Conservation (phyloP, 495 filamentous ascomycete genomes). For the Cercophora sp. region DNA sequence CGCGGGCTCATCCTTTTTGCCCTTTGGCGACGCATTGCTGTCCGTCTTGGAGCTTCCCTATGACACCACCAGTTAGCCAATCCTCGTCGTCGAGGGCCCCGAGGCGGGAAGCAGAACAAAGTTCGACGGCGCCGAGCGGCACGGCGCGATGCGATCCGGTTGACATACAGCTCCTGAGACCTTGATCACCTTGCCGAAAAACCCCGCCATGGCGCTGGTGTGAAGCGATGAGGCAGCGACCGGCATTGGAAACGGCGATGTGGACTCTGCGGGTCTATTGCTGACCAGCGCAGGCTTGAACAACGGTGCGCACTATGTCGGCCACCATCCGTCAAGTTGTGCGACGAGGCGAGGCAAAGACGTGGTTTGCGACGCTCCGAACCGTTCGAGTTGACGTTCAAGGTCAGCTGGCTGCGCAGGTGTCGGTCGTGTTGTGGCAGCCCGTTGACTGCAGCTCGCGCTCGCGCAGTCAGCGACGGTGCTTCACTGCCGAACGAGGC, state of each 20-base stretch:
- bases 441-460: too few species aligned
- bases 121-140: not conserved
- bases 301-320: constrained; percentile 2
- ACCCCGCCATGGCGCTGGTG: constrained; percentile 34
- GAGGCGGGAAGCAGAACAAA: not conserved
- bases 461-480: too few species aligned
- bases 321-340: too few species aligned
- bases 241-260: too few species aligned
- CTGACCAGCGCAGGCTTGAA: constrained; percentile 11
- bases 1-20: constrained; percentile 69
- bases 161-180: constrained; percentile 31
- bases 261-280: too few species aligned
- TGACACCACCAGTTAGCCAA: not conserved
- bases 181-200: constrained; percentile 41
- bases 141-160: not conserved
- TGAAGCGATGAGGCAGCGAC: too few species aligned
- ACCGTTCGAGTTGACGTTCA: too few species aligned
- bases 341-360: too few species aligned
- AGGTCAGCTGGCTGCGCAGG: not conserved
- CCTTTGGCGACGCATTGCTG: constrained; percentile 35
- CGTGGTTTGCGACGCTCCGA: too few species aligned
- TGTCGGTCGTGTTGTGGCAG: too few species aligned
- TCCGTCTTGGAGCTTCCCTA: constrained; percentile 36
- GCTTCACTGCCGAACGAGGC: too few species aligned
- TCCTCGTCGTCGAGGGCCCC: not conserved